phyloP scores from a whole-genome alignment of 768 basidiomycete genomes.

The Suillus placidus region DNA sequence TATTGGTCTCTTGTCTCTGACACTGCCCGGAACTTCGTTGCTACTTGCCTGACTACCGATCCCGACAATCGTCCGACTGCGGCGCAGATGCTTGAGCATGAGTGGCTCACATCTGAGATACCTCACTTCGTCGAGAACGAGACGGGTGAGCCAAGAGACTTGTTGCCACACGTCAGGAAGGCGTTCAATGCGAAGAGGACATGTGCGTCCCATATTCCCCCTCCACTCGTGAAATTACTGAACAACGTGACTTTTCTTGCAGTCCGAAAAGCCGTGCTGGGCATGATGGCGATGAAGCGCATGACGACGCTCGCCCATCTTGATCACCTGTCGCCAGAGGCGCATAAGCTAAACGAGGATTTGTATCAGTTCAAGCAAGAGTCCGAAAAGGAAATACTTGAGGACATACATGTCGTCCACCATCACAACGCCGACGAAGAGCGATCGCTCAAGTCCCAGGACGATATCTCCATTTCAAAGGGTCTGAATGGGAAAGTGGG shows the following conservation, averaged over 20 bases:
- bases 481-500: conserved; percentile 6
- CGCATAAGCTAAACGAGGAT: conserved; percentile 56
- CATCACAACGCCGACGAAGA: conserved; percentile 42
- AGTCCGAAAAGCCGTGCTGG: conserved; percentile 89
- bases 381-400: conserved; percentile 57
- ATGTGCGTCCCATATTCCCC: conserved; percentile 52
- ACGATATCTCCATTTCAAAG: conserved; percentile 9
- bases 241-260: conserved; percentile 7
- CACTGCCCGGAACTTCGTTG: conserved; percentile 83
- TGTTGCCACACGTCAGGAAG: conserved; percentile 88
- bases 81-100: conserved; percentile 68
- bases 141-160: conserved; percentile 66
- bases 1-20: conserved; percentile 88
- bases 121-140: conserved; percentile 69
- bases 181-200: conserved; percentile 87
- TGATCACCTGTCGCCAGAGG: conserved; percentile 40
- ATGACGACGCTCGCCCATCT: conserved; percentile 57
- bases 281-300: conserved; percentile 83
- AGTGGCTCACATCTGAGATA: conserved; percentile 60
- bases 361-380: conserved; percentile 77
- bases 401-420: conserved; percentile 50
- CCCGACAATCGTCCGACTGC: conserved; percentile 81
- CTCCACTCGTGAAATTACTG: background rate
- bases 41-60: conserved; percentile 82
- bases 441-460: conserved; percentile 6